Conservation (phyloP, 2,329 filamentous ascomycete genomes). For the Alternaria postmessia region DNA sequence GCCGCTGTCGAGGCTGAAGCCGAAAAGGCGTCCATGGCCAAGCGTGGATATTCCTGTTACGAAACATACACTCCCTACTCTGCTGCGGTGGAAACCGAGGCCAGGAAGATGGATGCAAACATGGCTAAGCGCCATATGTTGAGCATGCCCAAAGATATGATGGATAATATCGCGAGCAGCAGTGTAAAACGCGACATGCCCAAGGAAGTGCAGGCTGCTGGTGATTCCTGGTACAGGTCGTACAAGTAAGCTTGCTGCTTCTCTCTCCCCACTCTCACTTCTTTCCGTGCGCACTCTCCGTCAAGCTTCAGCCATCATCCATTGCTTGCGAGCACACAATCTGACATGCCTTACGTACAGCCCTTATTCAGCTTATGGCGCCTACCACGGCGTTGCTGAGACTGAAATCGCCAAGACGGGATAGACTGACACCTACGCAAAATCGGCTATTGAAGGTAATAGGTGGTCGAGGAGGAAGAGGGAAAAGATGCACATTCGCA, state of each 20-base stretch:
- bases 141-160: slow-evolving; percentile 3
- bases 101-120: not conserved
- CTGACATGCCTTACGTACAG: not conserved
- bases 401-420: not conserved
- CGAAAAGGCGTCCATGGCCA: not conserved
- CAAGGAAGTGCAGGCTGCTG: not conserved
- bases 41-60: not conserved
- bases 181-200: not conserved
- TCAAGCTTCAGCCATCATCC: not conserved
- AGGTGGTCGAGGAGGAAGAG: not conserved
- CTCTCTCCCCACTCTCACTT: not conserved
- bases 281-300: not conserved
- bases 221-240: not conserved
- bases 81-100: slow-evolving; percentile 6
- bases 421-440: not conserved
- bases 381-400: not conserved
- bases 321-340: not conserved
- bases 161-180: not conserved
- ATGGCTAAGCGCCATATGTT: slow-evolving; percentile 5
- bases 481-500: not conserved
- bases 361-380: not conserved
- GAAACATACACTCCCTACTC: slow-evolving; percentile 1
- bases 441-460: not conserved
- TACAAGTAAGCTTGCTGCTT: not conserved
- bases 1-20: not conserved